Percentiles rank a stretch among this genome's conserved stretches.
Evolutionary conservation across 1,284 basidiomycete species (phyloP).

Genomic region (Cryptococcus maquisensis): DNA sequence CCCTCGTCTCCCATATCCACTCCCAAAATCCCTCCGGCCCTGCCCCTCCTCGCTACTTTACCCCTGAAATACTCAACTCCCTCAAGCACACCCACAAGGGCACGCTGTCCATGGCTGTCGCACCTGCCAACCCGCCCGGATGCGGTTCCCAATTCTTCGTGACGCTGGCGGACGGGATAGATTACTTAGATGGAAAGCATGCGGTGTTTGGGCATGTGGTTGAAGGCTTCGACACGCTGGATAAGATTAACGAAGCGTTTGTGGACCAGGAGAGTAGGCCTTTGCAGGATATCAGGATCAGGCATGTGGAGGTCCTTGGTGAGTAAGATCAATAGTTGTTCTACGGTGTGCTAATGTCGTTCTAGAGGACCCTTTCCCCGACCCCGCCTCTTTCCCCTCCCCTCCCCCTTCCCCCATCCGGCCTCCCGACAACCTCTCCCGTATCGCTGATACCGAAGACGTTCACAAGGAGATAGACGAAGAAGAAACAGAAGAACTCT

Average conservation of each 20-base stretch:
- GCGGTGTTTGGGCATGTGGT: slow-evolving; percentile 93
- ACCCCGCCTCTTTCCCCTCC: slow-evolving; percentile 68
- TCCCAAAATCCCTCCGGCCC: slow-evolving; percentile 51
- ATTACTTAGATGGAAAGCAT: slow-evolving; percentile 94
- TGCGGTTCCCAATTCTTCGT: slow-evolving; percentile 97
- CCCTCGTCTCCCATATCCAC: slow-evolving; percentile 65
- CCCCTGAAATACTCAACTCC: slow-evolving; percentile 66
- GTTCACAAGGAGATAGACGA: slow-evolving; percentile 60
- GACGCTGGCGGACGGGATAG: slow-evolving; percentile 82
- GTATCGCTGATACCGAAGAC: slow-evolving; percentile 89
- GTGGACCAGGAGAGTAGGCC: slow-evolving; percentile 83
- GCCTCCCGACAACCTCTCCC: slow-evolving; percentile 65
- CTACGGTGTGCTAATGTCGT: not conserved
- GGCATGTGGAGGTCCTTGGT: slow-evolving; percentile 90
- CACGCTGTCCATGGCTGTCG: slow-evolving; percentile 92
- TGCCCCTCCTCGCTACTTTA: slow-evolving; percentile 67
- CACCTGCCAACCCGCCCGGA: slow-evolving; percentile 65
- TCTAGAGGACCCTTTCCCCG: slow-evolving; percentile 88
- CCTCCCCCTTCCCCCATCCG: slow-evolving; percentile 72
- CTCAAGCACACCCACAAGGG: slow-evolving; percentile 83
- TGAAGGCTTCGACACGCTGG: slow-evolving; percentile 86
- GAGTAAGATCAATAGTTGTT: slow-evolving; percentile 29
- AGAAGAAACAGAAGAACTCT: slow-evolving; percentile 72
- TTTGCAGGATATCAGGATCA: slow-evolving; percentile 86
- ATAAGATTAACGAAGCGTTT: slow-evolving; percentile 88